Evolutionary conservation across 306 rosid species (phyloP).

Genomic region (Rubus idaeus): DNA sequence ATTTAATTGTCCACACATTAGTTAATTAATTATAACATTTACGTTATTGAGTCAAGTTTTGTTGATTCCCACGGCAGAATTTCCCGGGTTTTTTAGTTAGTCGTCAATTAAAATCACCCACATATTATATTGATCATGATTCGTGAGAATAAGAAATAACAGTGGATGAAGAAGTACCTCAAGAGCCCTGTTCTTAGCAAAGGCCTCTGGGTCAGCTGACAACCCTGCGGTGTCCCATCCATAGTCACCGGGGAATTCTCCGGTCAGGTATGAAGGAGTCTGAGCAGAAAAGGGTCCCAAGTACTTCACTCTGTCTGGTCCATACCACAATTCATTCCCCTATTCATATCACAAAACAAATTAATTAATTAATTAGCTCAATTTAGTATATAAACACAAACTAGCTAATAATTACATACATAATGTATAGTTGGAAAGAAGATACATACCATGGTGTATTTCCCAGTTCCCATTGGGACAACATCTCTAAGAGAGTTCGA

Average conservation of each 20-base stretch:
- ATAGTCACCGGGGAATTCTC: conserved; percentile 87
- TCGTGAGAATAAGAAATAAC: neutral
- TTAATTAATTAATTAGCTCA: conserved; percentile 5
- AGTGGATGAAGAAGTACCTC: conserved; percentile 46
- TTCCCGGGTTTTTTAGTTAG: neutral
- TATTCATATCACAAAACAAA: conserved; percentile 21
- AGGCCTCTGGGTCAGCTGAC: conserved; percentile 92
- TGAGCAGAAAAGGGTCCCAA: conserved; percentile 93
- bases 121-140: neutral
- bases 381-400: neutral
- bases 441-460: conserved; percentile 71
- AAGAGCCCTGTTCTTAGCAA: conserved; percentile 90
- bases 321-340: conserved; percentile 85
- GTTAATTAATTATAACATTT: too few relatives aligned
- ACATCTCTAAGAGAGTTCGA: conserved; percentile 74
- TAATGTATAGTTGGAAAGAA: neutral
- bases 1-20: too few relatives aligned
- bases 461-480: conserved; percentile 67
- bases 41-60: too few relatives aligned
- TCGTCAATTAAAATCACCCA: neutral
- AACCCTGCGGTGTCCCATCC: conserved; percentile 92
- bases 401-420: neutral
- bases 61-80: too few relatives aligned
- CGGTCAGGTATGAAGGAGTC: conserved; percentile 77
- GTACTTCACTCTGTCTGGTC: conserved; percentile 85